phyloP scores from a whole-genome alignment of 1,284 basidiomycete genomes.

The Paramarasmius palmivorus region DNA sequence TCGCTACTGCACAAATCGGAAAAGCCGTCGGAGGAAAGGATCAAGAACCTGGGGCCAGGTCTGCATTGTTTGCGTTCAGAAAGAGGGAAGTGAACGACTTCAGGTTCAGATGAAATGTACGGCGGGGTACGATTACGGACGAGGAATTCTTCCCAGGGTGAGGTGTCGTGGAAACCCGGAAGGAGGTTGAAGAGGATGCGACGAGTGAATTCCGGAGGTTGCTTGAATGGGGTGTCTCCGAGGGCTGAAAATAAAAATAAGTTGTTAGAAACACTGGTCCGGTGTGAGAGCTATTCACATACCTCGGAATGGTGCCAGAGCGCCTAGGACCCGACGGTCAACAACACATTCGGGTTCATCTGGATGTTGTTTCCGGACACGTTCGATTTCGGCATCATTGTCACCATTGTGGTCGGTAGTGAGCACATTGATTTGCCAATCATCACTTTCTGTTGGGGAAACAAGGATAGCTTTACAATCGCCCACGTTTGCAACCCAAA shows the following conservation, averaged over 20 bases:
- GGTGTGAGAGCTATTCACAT: conserved; percentile 25
- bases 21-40: conserved; percentile 69
- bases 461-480: conserved; percentile 70
- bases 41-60: conserved; percentile 46
- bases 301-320: conserved; percentile 73
- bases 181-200: conserved; percentile 66
- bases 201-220: conserved; percentile 67
- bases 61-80: conserved; percentile 16
- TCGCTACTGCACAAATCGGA: conserved; percentile 55
- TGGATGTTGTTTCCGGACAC: conserved; percentile 62
- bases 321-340: conserved; percentile 65
- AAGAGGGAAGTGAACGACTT: conserved; percentile 52
- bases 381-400: conserved; percentile 57
- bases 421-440: conserved; percentile 55
- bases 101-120: conserved; percentile 65
- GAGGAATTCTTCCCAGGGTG: conserved; percentile 66
- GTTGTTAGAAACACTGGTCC: background rate
- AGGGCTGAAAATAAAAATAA: conserved; percentile 43
- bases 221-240: conserved; percentile 72
- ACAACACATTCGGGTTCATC: conserved; percentile 62
- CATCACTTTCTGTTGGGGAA: conserved; percentile 40
- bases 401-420: conserved; percentile 65
- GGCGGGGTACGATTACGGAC: conserved; percentile 63
- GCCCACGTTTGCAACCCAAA: conserved; percentile 74
- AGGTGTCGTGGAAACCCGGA: conserved; percentile 60